Base-by-base conservation (phyloP, 306 rosid species). In the Notholithocarpus densiflorus region DNA sequence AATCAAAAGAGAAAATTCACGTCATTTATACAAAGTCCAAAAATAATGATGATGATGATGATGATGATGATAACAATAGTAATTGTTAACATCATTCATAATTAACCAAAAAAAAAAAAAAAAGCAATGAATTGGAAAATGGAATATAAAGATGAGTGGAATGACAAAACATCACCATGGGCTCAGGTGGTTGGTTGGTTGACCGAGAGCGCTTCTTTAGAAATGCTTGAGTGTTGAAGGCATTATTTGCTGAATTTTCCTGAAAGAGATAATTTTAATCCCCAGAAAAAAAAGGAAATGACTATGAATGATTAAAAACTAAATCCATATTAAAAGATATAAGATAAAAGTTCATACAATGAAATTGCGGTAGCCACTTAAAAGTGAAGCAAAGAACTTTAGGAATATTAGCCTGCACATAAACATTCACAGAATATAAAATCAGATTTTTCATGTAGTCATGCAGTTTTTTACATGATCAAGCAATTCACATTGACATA, bases 341-440 rank as follows among this genome's bases (percentile, higher is more conserved):
- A 34, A 78, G 75, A 86, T 77, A 71, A 55, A 52, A 64, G 15
- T 71, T 56, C 97, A 79, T 95, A 95, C 99, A 48, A 93, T 83
- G 87, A 93, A 95, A 86, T 95, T 95, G 86, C 94, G 99, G 75
- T 95, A 95, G 75, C 99, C 99, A 78, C 98, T 95, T 87, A 95
- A 75, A 85, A 95, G 87, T 52, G 92, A 90, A 77, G 98, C 99
- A 83, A 95, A 93, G 88, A 95, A 95, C 90, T 89, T 91, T 40
- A 95, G 86, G 90, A 95, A 95, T 82, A 91, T 90, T 84, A 95
- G 82, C 92, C 99, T 95, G 97, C 93, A 87, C 75, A 75, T 75
- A 43, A 74, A 75, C 79, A 72, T 52, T 65, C 66, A 71, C 53
- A 53, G 57, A 76, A 77, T 9, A 62, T 81, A 81, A 87, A 65